Conservation (phyloP, 2,329 filamentous ascomycete genomes). For the Teratosphaeria pseudoeucalypti region DNA sequence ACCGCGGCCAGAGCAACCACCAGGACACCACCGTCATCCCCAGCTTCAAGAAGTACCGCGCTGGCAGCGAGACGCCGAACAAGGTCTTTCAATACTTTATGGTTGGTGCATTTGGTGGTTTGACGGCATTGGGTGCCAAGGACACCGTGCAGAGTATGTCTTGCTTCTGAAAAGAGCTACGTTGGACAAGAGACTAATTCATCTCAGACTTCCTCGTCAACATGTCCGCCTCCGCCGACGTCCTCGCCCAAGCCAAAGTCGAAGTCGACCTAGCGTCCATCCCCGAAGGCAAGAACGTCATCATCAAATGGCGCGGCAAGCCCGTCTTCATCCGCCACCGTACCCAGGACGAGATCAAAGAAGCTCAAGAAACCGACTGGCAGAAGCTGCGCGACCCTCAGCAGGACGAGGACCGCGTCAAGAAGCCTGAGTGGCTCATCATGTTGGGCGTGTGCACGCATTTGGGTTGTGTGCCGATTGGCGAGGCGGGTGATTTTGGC, state of each 20-base stretch:
- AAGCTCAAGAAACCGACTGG: constrained; percentile 83
- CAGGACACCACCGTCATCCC: constrained; percentile 62
- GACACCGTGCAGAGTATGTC: constrained; percentile 89
- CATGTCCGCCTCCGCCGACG: constrained; percentile 98
- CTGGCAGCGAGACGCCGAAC: constrained; percentile 58
- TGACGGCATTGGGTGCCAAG: constrained; percentile 90
- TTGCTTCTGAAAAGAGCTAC: not conserved
- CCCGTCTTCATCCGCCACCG: constrained; percentile 99
- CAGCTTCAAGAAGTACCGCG: constrained; percentile 80
- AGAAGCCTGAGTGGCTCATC: constrained; percentile 97
- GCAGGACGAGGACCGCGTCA: constrained; percentile 80
- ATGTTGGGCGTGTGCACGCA: constrained; percentile 99
- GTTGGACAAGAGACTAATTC: not conserved
- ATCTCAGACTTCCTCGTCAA: constrained; percentile 91
- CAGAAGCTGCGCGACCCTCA: constrained; percentile 81
- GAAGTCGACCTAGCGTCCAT: constrained; percentile 89
- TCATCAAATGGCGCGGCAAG: constrained; percentile 99
- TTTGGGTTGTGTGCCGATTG: constrained; percentile 96
- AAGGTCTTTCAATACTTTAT: constrained; percentile 96
- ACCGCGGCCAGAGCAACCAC: constrained; percentile 25
- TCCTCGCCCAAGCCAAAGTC: constrained; percentile 98
- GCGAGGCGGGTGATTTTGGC: constrained; percentile 94
- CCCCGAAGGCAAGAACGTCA: constrained; percentile 99
- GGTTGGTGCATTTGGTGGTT: constrained; percentile 88
- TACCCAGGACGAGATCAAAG: constrained; percentile 82